These are phyloP conservation scores for Plectosphaerella plurivora DNA, from an alignment of 2,329 filamentous ascomycete species.

Conservation along the genomic window DNA sequence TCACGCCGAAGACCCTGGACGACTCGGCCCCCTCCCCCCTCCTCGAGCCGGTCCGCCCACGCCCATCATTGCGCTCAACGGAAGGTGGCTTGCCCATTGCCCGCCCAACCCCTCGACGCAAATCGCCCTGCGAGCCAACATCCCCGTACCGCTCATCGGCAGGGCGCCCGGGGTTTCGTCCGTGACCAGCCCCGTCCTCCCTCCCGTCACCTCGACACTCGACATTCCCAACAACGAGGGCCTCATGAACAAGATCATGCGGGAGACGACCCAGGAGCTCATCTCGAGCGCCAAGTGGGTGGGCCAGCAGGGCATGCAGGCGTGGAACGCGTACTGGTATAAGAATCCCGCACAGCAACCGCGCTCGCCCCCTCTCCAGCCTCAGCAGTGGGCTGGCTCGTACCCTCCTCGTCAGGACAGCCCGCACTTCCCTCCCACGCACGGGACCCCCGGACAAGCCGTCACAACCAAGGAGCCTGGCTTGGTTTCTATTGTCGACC, in stretches of 20 bases:
- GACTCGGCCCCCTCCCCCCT: constrained; percentile 23
- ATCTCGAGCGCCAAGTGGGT: constrained; percentile 73
- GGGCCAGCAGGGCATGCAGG: constrained; percentile 70
- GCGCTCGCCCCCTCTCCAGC: constrained; percentile 34
- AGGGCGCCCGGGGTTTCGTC: constrained; percentile 54
- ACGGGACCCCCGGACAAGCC: constrained; percentile 56
- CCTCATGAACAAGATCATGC: constrained; percentile 70
- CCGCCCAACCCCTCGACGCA: constrained; percentile 69
- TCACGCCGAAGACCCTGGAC: constrained; percentile 38
- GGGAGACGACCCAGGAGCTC: constrained; percentile 74
- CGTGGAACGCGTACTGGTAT: constrained; percentile 80
- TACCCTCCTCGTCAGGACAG: constrained; percentile 42
- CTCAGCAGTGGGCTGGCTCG: constrained; percentile 42
- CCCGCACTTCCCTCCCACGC: constrained; percentile 69
- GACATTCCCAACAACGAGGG: constrained; percentile 70
- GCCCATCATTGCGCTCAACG: constrained; percentile 64
- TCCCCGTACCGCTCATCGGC: constrained; percentile 51
- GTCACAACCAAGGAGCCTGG: constrained; percentile 59
- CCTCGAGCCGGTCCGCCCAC: constrained; percentile 44
- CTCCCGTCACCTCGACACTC: constrained; percentile 60
- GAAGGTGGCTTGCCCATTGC: constrained; percentile 74
- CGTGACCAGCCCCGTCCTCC: constrained; percentile 65
- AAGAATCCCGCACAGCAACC: constrained; percentile 40
- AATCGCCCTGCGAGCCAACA: constrained; percentile 63
- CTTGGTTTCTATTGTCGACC: constrained; percentile 70